Evolutionary conservation across 768 basidiomycete species (phyloP).

Genomic region (Epithele typhae): DNA sequence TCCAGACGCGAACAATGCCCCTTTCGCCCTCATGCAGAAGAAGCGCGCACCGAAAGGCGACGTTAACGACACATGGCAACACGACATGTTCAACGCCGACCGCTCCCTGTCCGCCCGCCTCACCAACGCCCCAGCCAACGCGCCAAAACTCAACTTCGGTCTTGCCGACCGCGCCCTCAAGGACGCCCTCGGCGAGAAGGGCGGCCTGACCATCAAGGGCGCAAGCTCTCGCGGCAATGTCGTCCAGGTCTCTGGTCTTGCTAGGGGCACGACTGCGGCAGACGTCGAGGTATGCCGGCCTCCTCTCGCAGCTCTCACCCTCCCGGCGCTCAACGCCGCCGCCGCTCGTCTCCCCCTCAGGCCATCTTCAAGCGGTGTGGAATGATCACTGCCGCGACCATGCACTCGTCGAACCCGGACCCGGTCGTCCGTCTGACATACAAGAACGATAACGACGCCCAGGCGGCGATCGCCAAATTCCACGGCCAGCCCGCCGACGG

Average conservation of each 20-base stretch:
- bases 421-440: slow-evolving; percentile 68
- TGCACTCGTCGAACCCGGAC: slow-evolving; percentile 30
- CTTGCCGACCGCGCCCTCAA: slow-evolving; percentile 60
- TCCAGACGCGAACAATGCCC: neutral
- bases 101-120: slow-evolving; percentile 53
- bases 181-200: slow-evolving; percentile 44
- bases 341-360: slow-evolving; percentile 13
- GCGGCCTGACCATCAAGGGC: slow-evolving; percentile 61
- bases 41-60: slow-evolving; percentile 61
- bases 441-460: slow-evolving; percentile 57
- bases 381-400: slow-evolving; percentile 44
- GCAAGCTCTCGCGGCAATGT: slow-evolving; percentile 62
- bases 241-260: slow-evolving; percentile 71
- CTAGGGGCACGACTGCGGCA: slow-evolving; percentile 72
- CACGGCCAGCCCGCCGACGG: slow-evolving; percentile 82
- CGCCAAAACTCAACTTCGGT: slow-evolving; percentile 50
- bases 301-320: neutral
- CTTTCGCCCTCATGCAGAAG: slow-evolving; percentile 27
- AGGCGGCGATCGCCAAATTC: slow-evolving; percentile 68
- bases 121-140: slow-evolving; percentile 33
- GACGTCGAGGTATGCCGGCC: slow-evolving; percentile 54
- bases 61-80: slow-evolving; percentile 62
- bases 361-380: slow-evolving; percentile 85
- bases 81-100: slow-evolving; percentile 50
- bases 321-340: neutral